Evolutionary conservation across 2,329 filamentous ascomycete species (phyloP), one percentile per base, ranked within the genome.

Genomic region (Verticillium nubilum): DNA sequence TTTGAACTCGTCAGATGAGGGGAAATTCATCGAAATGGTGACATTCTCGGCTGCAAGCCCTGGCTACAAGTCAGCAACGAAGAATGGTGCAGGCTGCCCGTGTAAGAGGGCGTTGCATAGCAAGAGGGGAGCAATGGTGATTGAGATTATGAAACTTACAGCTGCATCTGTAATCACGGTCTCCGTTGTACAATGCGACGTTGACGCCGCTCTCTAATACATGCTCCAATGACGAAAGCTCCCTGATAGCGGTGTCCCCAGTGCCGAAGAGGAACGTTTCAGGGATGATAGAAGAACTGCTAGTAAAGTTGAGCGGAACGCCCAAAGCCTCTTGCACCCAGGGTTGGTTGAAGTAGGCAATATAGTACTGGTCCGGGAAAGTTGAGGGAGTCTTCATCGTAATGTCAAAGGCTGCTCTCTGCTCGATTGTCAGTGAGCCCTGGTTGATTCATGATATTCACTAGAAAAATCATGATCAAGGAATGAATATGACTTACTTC

Each of bases 1-100:
- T 2, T 77, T 75, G 70, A 91, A 91, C 17, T 70, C 67, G 1
- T 80, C 78, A 67, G 89, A 90, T 2, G 85, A 85, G 1, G 86
- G 81, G 2, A 76, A 70, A 3, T 79, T 74, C 69, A 91, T 90
- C 0, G 72, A 71, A 10, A 81, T 68, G 50, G 78, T 78, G 23
- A 79, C 74, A 10, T 72, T 67, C 62, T 85, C 80, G 26, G 79
- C 80, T 17, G 79, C 78, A 50, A 80, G 72, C 82, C 80, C 82
- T 57, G 54, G 28, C 12, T 1, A 37, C 10, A 1, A 7, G 2
- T 25, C 9, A 23, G 15, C 7, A n/a, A n/a, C n/a, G n/a, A n/a
- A n/a, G n/a, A n/a, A n/a, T n/a, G n/a, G n/a, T n/a, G n/a, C n/a
- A n/a, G n/a, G n/a, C n/a, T n/a, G n/a, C n/a, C n/a, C n/a, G n/a